Conservation (phyloP, 164 flowering plant species). For the Nymphaea colorata region DNA sequence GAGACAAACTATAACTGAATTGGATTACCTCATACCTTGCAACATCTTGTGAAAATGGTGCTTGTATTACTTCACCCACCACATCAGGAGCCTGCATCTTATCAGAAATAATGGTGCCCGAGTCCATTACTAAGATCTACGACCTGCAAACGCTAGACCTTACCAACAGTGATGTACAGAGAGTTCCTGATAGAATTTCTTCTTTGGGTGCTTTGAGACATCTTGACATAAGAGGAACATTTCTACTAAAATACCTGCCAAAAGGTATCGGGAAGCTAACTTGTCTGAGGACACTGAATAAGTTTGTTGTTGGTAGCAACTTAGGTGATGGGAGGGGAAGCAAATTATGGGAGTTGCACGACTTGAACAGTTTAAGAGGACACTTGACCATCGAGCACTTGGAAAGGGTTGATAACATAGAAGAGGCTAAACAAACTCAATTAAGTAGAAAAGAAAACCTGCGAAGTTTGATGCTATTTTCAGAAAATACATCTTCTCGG, state of each 20-base stretch:
- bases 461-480: not conserved
- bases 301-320: not conserved
- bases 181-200: not conserved
- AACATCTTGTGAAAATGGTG: constrained; percentile 38
- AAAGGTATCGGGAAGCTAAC: not conserved
- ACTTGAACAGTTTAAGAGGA: not conserved
- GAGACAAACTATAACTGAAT: not conserved
- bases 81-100: constrained; percentile 9
- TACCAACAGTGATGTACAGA: not conserved
- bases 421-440: not conserved
- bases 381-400: not conserved
- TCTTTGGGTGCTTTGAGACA: not conserved
- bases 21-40: constrained; percentile 73
- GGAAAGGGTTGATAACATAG: not conserved
- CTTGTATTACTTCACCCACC: constrained; percentile 22
- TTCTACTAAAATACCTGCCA: not conserved
- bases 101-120: not conserved
- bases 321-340: not conserved
- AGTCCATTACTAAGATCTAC: not conserved
- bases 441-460: not conserved
- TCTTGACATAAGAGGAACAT: not conserved
- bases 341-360: not conserved
- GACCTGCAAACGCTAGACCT: not conserved
- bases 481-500: not conserved
- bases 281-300: not conserved